phyloP scores from a whole-genome alignment of 257 asterid species.

The Jasminum sambac region DNA sequence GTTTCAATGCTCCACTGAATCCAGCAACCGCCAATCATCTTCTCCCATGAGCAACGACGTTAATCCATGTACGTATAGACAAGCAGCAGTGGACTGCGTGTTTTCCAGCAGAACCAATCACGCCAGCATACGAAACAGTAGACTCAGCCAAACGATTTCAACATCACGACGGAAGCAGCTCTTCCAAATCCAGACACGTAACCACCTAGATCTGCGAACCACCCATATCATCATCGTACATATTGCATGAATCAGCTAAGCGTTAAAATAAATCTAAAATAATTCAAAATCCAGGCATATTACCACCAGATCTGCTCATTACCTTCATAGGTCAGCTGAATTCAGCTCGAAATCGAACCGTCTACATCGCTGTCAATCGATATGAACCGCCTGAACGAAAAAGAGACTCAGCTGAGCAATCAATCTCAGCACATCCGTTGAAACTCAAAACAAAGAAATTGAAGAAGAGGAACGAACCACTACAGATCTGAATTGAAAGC shows the following conservation, averaged over 20 bases:
- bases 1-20: too few relatives aligned
- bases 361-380: background rate
- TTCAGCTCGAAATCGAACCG: conserved; percentile 16
- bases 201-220: background rate
- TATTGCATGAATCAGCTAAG: background rate
- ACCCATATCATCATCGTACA: background rate
- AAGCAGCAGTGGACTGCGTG: too few relatives aligned
- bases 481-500: too few relatives aligned
- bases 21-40: too few relatives aligned
- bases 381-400: background rate
- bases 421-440: background rate
- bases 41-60: too few relatives aligned
- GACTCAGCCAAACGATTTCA: too few relatives aligned
- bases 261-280: background rate
- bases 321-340: conserved; percentile 17
- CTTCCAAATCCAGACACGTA: background rate
- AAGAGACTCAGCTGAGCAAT: background rate
- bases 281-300: background rate
- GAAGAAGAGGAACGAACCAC: too few relatives aligned
- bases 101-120: too few relatives aligned
- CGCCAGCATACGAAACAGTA: too few relatives aligned
- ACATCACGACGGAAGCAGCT: background rate
- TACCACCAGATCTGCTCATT: background rate
- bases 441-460: conserved; percentile 23
- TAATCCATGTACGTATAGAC: too few relatives aligned